Evolutionary conservation across 148 eudicot species (phyloP).

Genomic region (Amaranthus cruentus): DNA sequence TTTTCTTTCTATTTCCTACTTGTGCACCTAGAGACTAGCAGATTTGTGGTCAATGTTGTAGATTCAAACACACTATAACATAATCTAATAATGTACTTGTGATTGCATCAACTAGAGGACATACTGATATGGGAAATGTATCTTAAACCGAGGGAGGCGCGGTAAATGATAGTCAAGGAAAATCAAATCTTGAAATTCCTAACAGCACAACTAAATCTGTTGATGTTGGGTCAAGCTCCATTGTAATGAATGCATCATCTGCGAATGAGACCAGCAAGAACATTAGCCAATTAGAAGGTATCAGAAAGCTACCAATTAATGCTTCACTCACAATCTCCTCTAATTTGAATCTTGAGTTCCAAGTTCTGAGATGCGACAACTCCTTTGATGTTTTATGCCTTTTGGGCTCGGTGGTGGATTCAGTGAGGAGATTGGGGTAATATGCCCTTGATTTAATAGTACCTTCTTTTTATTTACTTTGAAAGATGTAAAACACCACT

Average conservation of each 20-base stretch:
- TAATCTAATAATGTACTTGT: slow-evolving; percentile 28
- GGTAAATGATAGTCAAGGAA: slow-evolving; percentile 30
- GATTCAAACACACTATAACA: slow-evolving; percentile 21
- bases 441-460: too few relatives aligned
- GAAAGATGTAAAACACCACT: too few relatives aligned
- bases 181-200: slow-evolving; percentile 13
- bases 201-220: slow-evolving; percentile 13
- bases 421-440: too few relatives aligned
- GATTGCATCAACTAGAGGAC: slow-evolving; percentile 26
- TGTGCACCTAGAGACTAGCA: neutral
- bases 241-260: slow-evolving; percentile 18
- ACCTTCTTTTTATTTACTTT: too few relatives aligned
- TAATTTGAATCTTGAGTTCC: too few relatives aligned
- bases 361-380: too few relatives aligned
- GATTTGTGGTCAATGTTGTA: slow-evolving; percentile 12
- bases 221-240: slow-evolving; percentile 20
- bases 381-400: too few relatives aligned
- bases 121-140: slow-evolving; percentile 30
- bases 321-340: too few relatives aligned
- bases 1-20: neutral
- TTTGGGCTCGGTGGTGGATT: too few relatives aligned
- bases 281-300: slow-evolving; percentile 24
- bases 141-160: slow-evolving; percentile 34
- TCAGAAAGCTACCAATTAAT: slow-evolving; percentile 23
- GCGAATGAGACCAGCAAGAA: slow-evolving; percentile 19